Base-by-base conservation (phyloP, 108 stramenopile genomes). In the Cyclostephanos invisitatus region DNA sequence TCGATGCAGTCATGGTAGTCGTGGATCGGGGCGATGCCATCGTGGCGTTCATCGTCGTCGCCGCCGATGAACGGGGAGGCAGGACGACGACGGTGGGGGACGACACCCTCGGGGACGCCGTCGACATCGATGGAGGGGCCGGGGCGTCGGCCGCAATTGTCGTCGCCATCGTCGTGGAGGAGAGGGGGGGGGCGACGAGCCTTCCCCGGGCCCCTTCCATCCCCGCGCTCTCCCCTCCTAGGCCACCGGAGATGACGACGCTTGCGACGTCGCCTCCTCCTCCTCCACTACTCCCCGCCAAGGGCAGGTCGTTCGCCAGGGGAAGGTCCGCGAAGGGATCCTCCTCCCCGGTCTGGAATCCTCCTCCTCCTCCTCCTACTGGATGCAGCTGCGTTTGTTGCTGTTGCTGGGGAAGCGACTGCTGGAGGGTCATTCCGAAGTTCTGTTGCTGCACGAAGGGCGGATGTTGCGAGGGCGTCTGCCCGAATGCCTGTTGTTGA, bases 291-390 rank as follows among this genome's bases (percentile, higher is more conserved):
- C 76, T 27, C 81, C 28, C 28, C 56, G 29, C 27, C 25, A 57
- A 57, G 15, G 56, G 56, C 56, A 57, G 29, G 15, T 57, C 91
- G 32, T 32, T 32, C 56, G 29, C 27, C 25, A 57, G 32, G 15
- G 56, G 56, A 29, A 57, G 29, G 29, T 57, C 91, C 51, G 93
- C 93, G 84, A 95, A 95, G 15, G 93, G 93, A 83, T 95, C 93
- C 44, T 70, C 84, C 15, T 67, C 79, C 47, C 85, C 83, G 38
- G 70, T 54, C 62, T 73, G 67, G 67, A 79, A 67, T 74, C 77
- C 85, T 59, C 64, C 68, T 47, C 48, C 59, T 63, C 32, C 55
- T 10, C n/a, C n/a, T n/a, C n/a, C n/a, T n/a, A n/a, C n/a, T n/a
- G n/a, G n/a, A n/a, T n/a, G n/a, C n/a, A n/a, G n/a, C n/a, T n/a